These are phyloP conservation scores for Phaffomyces thermotolerans DNA, from an alignment of 805 yeast species.

Conservation along the genomic window DNA sequence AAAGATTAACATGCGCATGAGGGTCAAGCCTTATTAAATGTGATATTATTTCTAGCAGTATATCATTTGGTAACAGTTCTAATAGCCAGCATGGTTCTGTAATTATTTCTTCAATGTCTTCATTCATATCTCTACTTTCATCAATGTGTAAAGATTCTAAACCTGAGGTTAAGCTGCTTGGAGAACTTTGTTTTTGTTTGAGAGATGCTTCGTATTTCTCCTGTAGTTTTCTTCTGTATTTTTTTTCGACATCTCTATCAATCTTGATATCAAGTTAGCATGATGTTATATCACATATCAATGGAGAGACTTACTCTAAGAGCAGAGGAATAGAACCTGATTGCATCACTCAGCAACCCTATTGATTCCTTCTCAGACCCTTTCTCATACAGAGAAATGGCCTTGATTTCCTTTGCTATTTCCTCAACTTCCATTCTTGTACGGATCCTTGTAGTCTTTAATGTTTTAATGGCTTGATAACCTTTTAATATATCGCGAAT, in stretches of 20 bases:
- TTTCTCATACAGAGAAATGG: conserved; percentile 57
- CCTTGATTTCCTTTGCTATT: conserved; percentile 27
- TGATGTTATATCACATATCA: not conserved
- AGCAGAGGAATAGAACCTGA: conserved; percentile 64
- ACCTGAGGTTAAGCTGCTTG: conserved; percentile 2
- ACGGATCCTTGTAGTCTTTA: not conserved
- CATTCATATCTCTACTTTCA: not conserved
- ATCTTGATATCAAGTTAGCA: conserved; percentile 6
- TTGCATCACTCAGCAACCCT: conserved; percentile 81
- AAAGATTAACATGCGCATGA: conserved; percentile 57
- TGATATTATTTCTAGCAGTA: conserved; percentile 44
- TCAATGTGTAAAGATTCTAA: not conserved
- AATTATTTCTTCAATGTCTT: conserved; percentile 2
- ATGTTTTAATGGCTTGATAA: not conserved
- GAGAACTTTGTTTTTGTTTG: conserved; percentile 6
- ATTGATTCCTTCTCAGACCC: conserved; percentile 66
- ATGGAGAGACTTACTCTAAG: conserved; percentile 36
- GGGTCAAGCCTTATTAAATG: conserved; percentile 41
- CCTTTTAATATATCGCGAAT: not conserved
- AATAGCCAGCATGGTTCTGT: conserved; percentile 35
- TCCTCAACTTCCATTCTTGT: conserved; percentile 7
- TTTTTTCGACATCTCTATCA: conserved; percentile 52
- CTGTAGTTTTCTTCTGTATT: conserved; percentile 52
- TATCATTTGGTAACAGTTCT: conserved; percentile 48
- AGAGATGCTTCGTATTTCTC: conserved; percentile 32